These are phyloP conservation scores for Fraxinus sp. DNA, from an alignment of 305 asterid species.

Conservation along the genomic window DNA sequence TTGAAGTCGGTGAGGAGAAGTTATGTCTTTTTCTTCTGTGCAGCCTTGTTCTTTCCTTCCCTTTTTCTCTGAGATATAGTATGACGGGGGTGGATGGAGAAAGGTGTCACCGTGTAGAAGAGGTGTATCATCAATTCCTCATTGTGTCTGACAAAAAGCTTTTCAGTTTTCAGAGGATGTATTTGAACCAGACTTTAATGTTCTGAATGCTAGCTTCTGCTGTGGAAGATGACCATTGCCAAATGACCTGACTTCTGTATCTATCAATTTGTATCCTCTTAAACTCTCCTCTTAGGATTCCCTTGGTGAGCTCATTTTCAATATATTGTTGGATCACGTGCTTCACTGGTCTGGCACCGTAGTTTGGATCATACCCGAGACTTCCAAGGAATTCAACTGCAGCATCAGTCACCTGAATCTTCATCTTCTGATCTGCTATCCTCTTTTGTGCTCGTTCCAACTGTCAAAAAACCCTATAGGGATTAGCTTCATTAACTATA, in stretches of 20 bases:
- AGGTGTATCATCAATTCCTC: neutral
- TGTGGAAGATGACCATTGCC: slow-evolving; percentile 81
- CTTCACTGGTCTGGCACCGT: slow-evolving; percentile 96
- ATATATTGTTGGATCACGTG: slow-evolving; percentile 80
- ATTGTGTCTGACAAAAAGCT: slow-evolving; percentile 41
- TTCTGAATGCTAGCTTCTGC: slow-evolving; percentile 67
- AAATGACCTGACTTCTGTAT: slow-evolving; percentile 74
- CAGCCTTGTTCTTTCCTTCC: neutral
- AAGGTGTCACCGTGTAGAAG: neutral
- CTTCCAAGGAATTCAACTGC: slow-evolving; percentile 69
- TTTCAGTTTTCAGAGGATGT: slow-evolving; percentile 43
- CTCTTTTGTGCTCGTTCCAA: slow-evolving; percentile 81
- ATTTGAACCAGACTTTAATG: slow-evolving; percentile 38
- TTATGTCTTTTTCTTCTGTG: neutral
- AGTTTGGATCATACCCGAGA: slow-evolving; percentile 88
- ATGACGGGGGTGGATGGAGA: neutral
- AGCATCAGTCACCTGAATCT: slow-evolving; percentile 65
- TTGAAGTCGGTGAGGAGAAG: neutral
- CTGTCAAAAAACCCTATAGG: slow-evolving; percentile 31
- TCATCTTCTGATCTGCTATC: slow-evolving; percentile 76
- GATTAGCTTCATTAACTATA: neutral
- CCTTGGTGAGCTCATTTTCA: slow-evolving; percentile 89
- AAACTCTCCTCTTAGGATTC: slow-evolving; percentile 80
- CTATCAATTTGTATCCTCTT: slow-evolving; percentile 62
- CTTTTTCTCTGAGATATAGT: neutral